These are phyloP conservation scores for Aspergillus diversus DNA, from an alignment of 495 filamentous ascomycete genomes.

Conservation along the genomic window DNA sequence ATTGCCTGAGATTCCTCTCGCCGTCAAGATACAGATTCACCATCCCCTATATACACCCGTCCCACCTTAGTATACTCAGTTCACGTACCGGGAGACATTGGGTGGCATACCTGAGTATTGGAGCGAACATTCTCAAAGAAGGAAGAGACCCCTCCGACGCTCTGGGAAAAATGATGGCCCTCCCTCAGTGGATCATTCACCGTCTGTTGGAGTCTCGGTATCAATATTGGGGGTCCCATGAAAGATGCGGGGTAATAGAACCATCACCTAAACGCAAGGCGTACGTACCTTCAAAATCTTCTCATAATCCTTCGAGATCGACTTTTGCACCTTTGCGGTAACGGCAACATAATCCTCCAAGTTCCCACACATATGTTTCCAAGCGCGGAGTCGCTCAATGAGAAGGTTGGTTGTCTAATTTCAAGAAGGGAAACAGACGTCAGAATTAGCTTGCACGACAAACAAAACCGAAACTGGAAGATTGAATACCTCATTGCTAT, in stretches of 20 bases:
- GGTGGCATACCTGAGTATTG: slow-evolving; percentile 73
- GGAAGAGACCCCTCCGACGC: slow-evolving; percentile 77
- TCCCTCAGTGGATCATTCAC: slow-evolving; percentile 84
- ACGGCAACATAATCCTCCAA: slow-evolving; percentile 85
- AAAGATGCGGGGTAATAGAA: too few species aligned
- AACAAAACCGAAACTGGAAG: background rate
- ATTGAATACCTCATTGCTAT: slow-evolving; percentile 69
- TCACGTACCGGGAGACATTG: background rate
- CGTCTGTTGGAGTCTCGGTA: slow-evolving; percentile 52
- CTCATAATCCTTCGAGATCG: slow-evolving; percentile 92
- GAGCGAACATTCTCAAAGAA: slow-evolving; percentile 91
- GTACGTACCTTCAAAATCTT: slow-evolving; percentile 79
- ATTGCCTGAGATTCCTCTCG: slow-evolving; percentile 81
- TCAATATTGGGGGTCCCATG: background rate
- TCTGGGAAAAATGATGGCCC: slow-evolving; percentile 89
- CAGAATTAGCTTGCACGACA: slow-evolving; percentile 12
- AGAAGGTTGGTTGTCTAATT: slow-evolving; percentile 73
- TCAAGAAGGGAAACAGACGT: slow-evolving; percentile 6
- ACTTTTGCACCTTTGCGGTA: slow-evolving; percentile 81
- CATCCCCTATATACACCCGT: slow-evolving; percentile 58
- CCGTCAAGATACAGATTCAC: slow-evolving; percentile 85
- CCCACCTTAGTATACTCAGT: background rate
- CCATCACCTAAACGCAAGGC: background rate
- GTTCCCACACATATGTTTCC: slow-evolving; percentile 92
- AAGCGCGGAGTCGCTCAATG: slow-evolving; percentile 83